Evolutionary conservation across 2,329 filamentous ascomycete species (phyloP).

Genomic region (Penicillium rolfsii): DNA sequence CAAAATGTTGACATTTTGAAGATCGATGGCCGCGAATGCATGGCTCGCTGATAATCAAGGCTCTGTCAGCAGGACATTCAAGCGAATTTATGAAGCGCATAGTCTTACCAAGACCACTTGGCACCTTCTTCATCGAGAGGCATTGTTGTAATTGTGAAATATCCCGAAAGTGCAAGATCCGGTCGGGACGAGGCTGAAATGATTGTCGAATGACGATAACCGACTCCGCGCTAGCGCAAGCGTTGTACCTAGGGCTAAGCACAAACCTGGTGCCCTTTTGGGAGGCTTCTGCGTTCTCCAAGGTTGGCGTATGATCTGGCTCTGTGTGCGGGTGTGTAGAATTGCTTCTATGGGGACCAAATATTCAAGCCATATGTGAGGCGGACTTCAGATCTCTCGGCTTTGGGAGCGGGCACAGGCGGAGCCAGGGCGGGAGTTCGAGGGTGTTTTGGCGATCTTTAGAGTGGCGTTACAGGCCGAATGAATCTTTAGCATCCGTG

Average conservation of each 20-base stretch:
- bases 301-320: background rate
- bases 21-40: conserved; percentile 54
- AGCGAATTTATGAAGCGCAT: background rate
- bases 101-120: conserved; percentile 52
- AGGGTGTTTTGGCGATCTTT: conserved; percentile 1
- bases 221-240: conserved; percentile 13
- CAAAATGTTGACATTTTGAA: conserved; percentile 54
- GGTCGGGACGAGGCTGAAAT: conserved; percentile 6
- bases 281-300: background rate
- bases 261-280: conserved; percentile 5
- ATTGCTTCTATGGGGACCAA: background rate
- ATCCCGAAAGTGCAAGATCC: background rate
- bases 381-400: background rate
- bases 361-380: conserved; percentile 1
- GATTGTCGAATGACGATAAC: conserved; percentile 19
- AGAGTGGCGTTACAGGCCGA: conserved; percentile 8
- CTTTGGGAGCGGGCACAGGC: conserved; percentile 10
- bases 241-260: conserved; percentile 1
- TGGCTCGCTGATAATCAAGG: conserved; percentile 44
- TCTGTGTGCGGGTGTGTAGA: background rate
- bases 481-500: conserved; percentile 10
- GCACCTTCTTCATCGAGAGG: conserved; percentile 49
- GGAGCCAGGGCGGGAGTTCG: conserved; percentile 9
- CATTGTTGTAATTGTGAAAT: conserved; percentile 34
- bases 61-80: conserved; percentile 2